Conservation (phyloP, 805 yeast genomes). For the Blastobotrys mokoenaii region DNA sequence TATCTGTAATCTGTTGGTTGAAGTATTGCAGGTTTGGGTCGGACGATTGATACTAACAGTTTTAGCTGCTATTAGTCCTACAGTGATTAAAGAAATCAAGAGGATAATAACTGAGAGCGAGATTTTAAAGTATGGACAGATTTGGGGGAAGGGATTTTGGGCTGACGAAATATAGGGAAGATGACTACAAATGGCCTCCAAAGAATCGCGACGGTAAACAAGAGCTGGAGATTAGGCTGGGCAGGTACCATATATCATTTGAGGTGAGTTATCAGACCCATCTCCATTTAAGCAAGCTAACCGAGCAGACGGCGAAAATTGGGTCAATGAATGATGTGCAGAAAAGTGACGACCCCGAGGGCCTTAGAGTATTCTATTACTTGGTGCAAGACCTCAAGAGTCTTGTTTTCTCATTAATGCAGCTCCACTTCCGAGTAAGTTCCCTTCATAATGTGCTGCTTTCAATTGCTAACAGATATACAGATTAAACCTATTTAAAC, state of each 20-base stretch:
- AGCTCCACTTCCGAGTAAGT: slow-evolving; percentile 30
- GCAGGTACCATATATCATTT: slow-evolving; percentile 28
- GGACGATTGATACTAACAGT: background rate
- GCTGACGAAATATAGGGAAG: slow-evolving; percentile 23
- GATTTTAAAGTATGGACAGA: slow-evolving; percentile 26
- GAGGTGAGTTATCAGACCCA: slow-evolving; percentile 24
- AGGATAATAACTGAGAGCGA: slow-evolving; percentile 33
- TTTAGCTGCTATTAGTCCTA: slow-evolving; percentile 27
- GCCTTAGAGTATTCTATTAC: slow-evolving; percentile 37
- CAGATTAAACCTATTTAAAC: slow-evolving; percentile 12
- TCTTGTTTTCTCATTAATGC: slow-evolving; percentile 34
- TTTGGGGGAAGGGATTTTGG: background rate
- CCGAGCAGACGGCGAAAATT: slow-evolving; percentile 28
- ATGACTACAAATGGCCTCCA: slow-evolving; percentile 35
- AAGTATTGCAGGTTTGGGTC: background rate
- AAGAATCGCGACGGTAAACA: slow-evolving; percentile 35
- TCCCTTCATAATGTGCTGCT: background rate
- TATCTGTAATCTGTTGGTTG: too few relatives aligned
- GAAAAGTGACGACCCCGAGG: slow-evolving; percentile 36
- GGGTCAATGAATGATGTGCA: slow-evolving; percentile 35
- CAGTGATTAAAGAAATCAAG: slow-evolving; percentile 31
- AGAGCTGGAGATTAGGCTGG: slow-evolving; percentile 34
- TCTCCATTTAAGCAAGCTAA: too few relatives aligned
- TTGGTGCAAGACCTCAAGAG: slow-evolving; percentile 38
- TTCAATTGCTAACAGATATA: too few relatives aligned